Base-by-base conservation (phyloP, 2,329 filamentous ascomycete genomes). In the Epichloe bromicola region DNA sequence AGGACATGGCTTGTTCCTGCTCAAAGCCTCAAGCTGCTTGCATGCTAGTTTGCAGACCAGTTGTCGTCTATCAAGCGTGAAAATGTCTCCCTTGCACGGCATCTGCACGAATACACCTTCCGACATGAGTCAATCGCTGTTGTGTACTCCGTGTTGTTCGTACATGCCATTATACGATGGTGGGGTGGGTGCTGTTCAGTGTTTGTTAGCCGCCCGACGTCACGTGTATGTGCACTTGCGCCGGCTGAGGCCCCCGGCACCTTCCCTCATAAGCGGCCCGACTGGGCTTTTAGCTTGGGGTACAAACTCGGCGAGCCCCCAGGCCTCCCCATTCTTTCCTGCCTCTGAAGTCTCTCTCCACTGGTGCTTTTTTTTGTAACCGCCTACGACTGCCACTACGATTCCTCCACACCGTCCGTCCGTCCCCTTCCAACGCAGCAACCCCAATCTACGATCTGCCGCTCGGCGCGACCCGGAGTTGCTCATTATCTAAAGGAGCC, bases 261-360 rank as follows among this genome's bases (percentile, higher is more conserved):
- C 41, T 33, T 20, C 48, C 26, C 42, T 39, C 37, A 46, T 33
- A 8, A 7, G 23, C 23, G 30, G 45, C 46, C 50, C 38, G 57
- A 58, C 56, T 52, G 55, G 56, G 56, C 34, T 55, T 60, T 55
- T 60, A 56, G 57, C 53, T 53, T 56, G 54, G 53, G 53, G 53
- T 56, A 56, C 57, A 58, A 58, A 58, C 59, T 56, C 57, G 56
- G 55, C 58, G 56, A 47, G 49, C 38, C 23, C 33, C 46, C 46
- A 40, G 59, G 58, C 60, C 47, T 53, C 65, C 67, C 65, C 66
- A 66, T 68, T 67, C 67, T 69, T 67, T 66, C 63, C 61, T 65
- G 60, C 61, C 64, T 65, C 54, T 23, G 8, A 46, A 26, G 48
- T 59, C 61, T 60, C 60, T 61, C 60, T 62, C 60, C 59, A 63